Evolutionary conservation across 352 stramenopile genomes (phyloP).

Genomic region (Globisporangium camurandrum): DNA sequence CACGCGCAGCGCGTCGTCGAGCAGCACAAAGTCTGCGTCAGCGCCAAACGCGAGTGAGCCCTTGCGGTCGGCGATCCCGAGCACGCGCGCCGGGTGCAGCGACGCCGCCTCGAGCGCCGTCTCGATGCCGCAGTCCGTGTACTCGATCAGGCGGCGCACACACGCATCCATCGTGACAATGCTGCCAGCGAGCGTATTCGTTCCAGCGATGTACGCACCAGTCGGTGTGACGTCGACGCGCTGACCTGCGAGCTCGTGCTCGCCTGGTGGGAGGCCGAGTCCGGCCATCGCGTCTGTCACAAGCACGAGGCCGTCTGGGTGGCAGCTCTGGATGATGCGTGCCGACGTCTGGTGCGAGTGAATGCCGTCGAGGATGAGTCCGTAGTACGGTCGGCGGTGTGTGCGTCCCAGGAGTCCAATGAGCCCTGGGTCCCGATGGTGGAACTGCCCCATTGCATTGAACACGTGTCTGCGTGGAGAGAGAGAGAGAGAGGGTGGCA

Average conservation of each 20-base stretch:
- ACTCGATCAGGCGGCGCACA: slow-evolving; percentile 67
- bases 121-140: slow-evolving; percentile 73
- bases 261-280: slow-evolving; percentile 69
- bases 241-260: slow-evolving; percentile 68
- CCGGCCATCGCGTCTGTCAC: slow-evolving; percentile 78
- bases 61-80: slow-evolving; percentile 53
- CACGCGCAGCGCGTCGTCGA: slow-evolving; percentile 65
- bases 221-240: slow-evolving; percentile 43
- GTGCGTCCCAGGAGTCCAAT: slow-evolving; percentile 72
- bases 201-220: slow-evolving; percentile 49
- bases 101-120: slow-evolving; percentile 72
- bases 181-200: slow-evolving; percentile 79
- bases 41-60: slow-evolving; percentile 69
- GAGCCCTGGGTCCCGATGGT: slow-evolving; percentile 86
- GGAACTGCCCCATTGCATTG: slow-evolving; percentile 89
- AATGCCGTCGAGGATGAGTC: slow-evolving; percentile 85
- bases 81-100: slow-evolving; percentile 58
- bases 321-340: slow-evolving; percentile 71
- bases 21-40: slow-evolving; percentile 77
- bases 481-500: too few relatives aligned
- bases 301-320: slow-evolving; percentile 75
- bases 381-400: slow-evolving; percentile 52
- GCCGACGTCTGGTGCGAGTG: slow-evolving; percentile 78
- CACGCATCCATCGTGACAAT: slow-evolving; percentile 81
- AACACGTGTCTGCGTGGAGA: slow-evolving; percentile 64